A percentile compares a stretch with the other conserved stretches of the same genome.
phyloP scores from a whole-genome alignment of 2,329 filamentous ascomycete species.

The Sporothrix humicola region DNA sequence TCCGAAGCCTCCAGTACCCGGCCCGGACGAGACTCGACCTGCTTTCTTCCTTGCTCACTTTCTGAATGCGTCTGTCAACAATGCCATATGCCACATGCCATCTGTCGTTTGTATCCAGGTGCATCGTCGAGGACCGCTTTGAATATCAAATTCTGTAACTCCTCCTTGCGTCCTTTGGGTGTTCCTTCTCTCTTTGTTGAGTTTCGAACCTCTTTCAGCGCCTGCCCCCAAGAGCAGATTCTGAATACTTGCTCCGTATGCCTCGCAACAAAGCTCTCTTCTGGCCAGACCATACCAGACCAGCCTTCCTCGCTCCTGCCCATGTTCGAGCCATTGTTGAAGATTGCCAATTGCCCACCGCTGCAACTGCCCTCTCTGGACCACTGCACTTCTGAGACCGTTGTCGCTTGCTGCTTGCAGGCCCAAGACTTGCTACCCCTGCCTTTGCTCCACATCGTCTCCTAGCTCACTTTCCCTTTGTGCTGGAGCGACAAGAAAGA shows the following conservation, averaged over 20 bases:
- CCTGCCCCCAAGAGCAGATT: neutral
- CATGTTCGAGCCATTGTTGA: neutral
- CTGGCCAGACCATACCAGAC: neutral
- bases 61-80: neutral
- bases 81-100: neutral
- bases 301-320: constrained; percentile 5
- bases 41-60: neutral
- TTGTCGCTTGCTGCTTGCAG: constrained; percentile 7
- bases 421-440: constrained; percentile 22
- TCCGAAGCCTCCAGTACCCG: neutral
- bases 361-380: neutral
- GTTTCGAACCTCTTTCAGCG: neutral
- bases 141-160: too few relatives aligned
- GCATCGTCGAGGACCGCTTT: neutral
- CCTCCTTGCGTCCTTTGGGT: neutral
- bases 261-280: too few relatives aligned
- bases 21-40: constrained; percentile 2
- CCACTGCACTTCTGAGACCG: constrained; percentile 12
- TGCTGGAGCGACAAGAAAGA: neutral
- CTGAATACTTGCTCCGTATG: too few relatives aligned
- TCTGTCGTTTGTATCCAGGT: neutral
- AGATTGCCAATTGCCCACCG: constrained; percentile 6
- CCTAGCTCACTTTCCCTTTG: constrained; percentile 18
- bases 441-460: constrained; percentile 27
- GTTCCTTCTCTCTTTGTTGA: neutral